A percentile compares a stretch with the other conserved stretches of the same genome.
These are phyloP conservation scores for Alternaria panax DNA, from an alignment of 2,329 filamentous ascomycete genomes.

Conservation along the genomic window DNA sequence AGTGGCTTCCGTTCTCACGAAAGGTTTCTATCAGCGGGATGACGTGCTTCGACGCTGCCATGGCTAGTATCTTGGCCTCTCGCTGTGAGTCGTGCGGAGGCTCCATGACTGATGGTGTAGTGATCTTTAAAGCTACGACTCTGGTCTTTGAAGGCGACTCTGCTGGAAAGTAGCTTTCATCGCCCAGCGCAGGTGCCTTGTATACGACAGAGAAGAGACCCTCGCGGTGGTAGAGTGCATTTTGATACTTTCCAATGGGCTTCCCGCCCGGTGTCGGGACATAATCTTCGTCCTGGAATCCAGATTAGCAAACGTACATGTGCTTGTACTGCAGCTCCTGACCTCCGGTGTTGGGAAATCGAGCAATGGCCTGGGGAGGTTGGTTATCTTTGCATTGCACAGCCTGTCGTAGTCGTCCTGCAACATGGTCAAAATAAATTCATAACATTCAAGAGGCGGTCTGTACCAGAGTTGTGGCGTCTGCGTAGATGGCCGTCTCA, in stretches of 20 bases:
- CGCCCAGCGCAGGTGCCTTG: slow-evolving; percentile 61
- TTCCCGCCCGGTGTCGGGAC: slow-evolving; percentile 47
- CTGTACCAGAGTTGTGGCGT: slow-evolving; percentile 64
- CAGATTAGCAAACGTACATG: slow-evolving; percentile 1
- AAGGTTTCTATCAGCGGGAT: slow-evolving; percentile 78
- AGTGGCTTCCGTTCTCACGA: slow-evolving; percentile 69
- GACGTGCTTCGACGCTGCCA: slow-evolving; percentile 64
- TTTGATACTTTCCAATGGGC: slow-evolving; percentile 63
- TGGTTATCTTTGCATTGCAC: slow-evolving; percentile 33
- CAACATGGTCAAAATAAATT: slow-evolving; percentile 24
- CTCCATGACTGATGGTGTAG: slow-evolving; percentile 73
- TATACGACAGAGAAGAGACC: slow-evolving; percentile 88
- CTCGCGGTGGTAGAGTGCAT: slow-evolving; percentile 64
- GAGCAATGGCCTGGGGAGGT: slow-evolving; percentile 27
- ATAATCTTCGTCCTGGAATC: slow-evolving; percentile 38
- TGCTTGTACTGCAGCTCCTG: not conserved
- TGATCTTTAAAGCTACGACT: slow-evolving; percentile 82
- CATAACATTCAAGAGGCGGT: not conserved
- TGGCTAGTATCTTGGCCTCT: slow-evolving; percentile 76
- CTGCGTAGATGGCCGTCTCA: slow-evolving; percentile 70
- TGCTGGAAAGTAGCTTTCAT: slow-evolving; percentile 43
- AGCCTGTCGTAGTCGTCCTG: slow-evolving; percentile 46
- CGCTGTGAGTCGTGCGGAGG: slow-evolving; percentile 83
- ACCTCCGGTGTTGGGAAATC: slow-evolving; percentile 38
- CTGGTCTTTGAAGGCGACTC: slow-evolving; percentile 27